Percentiles rank a stretch among this genome's conserved stretches.
phyloP scores from a whole-genome alignment of 345 rosid species.

The Pugionium cornutum region DNA sequence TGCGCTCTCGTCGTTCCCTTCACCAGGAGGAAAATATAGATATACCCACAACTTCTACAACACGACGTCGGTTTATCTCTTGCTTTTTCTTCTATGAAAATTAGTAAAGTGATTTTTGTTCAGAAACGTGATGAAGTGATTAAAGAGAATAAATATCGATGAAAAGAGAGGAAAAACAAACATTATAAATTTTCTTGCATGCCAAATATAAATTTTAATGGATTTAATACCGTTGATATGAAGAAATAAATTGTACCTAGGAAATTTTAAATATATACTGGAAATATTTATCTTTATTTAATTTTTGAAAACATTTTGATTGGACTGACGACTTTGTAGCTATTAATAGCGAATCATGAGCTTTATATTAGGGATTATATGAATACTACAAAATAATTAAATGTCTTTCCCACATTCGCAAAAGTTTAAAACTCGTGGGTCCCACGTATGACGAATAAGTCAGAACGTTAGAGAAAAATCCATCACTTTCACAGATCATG shows the following conservation, averaged over 20 bases:
- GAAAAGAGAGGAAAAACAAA: too few species aligned
- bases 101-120: background rate
- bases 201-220: too few species aligned
- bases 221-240: too few species aligned
- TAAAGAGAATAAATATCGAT: too few species aligned
- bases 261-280: too few species aligned
- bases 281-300: too few species aligned
- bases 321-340: slow-evolving; percentile 14
- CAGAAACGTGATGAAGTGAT: too few species aligned
- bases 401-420: background rate
- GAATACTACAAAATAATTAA: background rate
- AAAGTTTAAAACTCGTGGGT: slow-evolving; percentile 8
- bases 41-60: background rate
- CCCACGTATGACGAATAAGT: slow-evolving; percentile 22
- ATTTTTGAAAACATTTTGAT: background rate
- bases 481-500: slow-evolving; percentile 15
- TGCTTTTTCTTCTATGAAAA: background rate
- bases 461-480: slow-evolving; percentile 23
- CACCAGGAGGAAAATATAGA: background rate
- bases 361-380: background rate
- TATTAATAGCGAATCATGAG: slow-evolving; percentile 2
- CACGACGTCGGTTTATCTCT: background rate
- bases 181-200: too few species aligned
- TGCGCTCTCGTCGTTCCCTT: slow-evolving; percentile 26
- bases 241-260: too few species aligned